phyloP scores from a whole-genome alignment of 495 filamentous ascomycete genomes.

The Extremus antarcticus region DNA sequence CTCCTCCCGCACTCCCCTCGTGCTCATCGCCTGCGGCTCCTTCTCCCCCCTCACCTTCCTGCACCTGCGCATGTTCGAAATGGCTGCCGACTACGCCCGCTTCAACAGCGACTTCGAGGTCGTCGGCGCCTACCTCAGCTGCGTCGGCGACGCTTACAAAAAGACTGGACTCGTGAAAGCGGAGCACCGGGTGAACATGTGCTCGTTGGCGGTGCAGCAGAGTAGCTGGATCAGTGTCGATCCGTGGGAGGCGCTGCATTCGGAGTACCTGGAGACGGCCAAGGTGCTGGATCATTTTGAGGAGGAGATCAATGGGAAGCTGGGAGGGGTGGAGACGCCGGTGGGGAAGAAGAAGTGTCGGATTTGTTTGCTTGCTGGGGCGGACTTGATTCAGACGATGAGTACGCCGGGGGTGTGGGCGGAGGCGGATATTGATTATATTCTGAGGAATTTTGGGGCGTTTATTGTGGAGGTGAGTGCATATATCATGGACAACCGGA shows the following conservation, averaged over 20 bases:
- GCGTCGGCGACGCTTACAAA: constrained; percentile 79
- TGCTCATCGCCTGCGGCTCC: constrained; percentile 82
- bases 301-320: constrained; percentile 71
- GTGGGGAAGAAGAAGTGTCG: constrained; percentile 49
- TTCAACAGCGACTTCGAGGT: constrained; percentile 80
- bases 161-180: constrained; percentile 76
- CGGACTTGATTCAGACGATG: constrained; percentile 57
- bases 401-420: constrained; percentile 67
- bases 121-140: constrained; percentile 70
- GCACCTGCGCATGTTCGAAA: constrained; percentile 90
- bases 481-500: neutral
- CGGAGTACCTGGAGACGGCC: constrained; percentile 78
- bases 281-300: constrained; percentile 82
- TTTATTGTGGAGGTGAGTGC: constrained; percentile 53
- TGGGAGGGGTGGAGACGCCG: constrained; percentile 58
- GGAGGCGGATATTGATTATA: constrained; percentile 70
- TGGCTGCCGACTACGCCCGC: constrained; percentile 70
- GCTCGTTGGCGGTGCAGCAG: constrained; percentile 57
- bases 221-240: constrained; percentile 44
- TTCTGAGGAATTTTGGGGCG: constrained; percentile 73
- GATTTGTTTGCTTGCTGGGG: constrained; percentile 67
- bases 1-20: constrained; percentile 30
- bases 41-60: constrained; percentile 82
- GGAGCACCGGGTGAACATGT: constrained; percentile 59
- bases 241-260: constrained; percentile 62